These are phyloP conservation scores for Mycocentrospora acerina DNA, from an alignment of 2,329 filamentous ascomycete genomes.

Conservation along the genomic window DNA sequence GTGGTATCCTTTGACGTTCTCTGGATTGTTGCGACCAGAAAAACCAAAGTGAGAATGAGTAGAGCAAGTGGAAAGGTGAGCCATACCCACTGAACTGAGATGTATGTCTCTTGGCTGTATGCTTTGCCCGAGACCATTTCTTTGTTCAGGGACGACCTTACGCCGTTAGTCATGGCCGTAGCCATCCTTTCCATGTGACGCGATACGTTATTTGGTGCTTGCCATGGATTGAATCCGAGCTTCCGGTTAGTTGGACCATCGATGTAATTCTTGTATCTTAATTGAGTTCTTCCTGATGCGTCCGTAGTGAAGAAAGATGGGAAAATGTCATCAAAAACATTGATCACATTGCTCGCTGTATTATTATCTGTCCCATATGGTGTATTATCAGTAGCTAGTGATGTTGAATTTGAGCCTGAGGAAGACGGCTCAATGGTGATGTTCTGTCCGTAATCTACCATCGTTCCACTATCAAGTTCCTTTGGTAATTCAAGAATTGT, in stretches of 20 bases:
- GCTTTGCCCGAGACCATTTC: constrained; percentile 8
- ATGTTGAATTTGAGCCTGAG: background rate
- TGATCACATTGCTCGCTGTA: constrained; percentile 3
- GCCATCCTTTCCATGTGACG: constrained; percentile 19
- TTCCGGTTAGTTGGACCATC: background rate
- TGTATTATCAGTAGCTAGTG: background rate
- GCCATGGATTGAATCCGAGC: constrained; percentile 16
- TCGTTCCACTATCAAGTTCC: background rate
- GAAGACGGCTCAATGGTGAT: constrained; percentile 4
- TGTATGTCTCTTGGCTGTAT: constrained; percentile 10
- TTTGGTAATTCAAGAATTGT: background rate
- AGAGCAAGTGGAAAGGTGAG: constrained; percentile 26
- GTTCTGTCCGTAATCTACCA: background rate
- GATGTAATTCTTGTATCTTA: constrained; percentile 4
- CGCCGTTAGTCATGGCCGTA: constrained; percentile 17
- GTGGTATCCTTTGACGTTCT: constrained; percentile 17
- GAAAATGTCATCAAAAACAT: constrained; percentile 21
- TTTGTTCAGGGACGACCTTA: constrained; percentile 12
- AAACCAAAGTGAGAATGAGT: constrained; percentile 19
- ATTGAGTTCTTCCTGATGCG: background rate
- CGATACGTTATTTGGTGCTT: constrained; percentile 23
- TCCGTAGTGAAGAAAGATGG: constrained; percentile 17
- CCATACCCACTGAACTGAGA: constrained; percentile 27
- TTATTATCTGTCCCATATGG: constrained; percentile 11
- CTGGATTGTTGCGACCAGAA: constrained; percentile 26